Percentiles rank a stretch among this genome's conserved stretches.
phyloP scores from a whole-genome alignment of 1,284 basidiomycete genomes.

The Lentinula novae-zelandiae region DNA sequence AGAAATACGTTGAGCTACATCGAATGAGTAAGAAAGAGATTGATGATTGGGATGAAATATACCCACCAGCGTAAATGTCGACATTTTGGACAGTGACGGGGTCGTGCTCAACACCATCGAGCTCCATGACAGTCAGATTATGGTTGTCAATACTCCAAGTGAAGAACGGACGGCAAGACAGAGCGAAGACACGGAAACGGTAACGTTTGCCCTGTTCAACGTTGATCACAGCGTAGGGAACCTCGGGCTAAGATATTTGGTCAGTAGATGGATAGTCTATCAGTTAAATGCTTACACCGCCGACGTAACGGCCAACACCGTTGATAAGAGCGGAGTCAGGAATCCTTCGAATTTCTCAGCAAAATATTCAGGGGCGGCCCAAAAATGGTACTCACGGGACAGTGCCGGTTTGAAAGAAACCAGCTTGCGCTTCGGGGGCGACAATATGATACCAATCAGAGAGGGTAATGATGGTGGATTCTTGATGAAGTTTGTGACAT shows the following conservation, averaged over 20 bases:
- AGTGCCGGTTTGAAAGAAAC: slow-evolving; percentile 34
- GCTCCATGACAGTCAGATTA: slow-evolving; percentile 30
- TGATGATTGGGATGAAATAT: not conserved
- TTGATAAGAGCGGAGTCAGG: slow-evolving; percentile 28
- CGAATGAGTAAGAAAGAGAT: not conserved
- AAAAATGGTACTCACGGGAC: slow-evolving; percentile 24
- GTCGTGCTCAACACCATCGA: slow-evolving; percentile 27
- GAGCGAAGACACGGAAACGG: slow-evolving; percentile 23
- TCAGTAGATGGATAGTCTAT: not conserved
- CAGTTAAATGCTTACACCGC: slow-evolving; percentile 14
- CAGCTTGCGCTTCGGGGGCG: slow-evolving; percentile 27
- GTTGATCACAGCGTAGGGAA: slow-evolving; percentile 25
- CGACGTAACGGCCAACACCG: slow-evolving; percentile 26
- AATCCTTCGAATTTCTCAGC: slow-evolving; percentile 7
- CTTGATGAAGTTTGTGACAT: not conserved
- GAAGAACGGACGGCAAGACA: not conserved
- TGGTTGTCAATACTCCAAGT: slow-evolving; percentile 20
- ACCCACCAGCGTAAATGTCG: slow-evolving; percentile 28
- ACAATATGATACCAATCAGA: slow-evolving; percentile 35
- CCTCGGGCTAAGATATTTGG: not conserved
- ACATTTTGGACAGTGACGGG: slow-evolving; percentile 25
- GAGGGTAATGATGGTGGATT: slow-evolving; percentile 24
- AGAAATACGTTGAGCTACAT: slow-evolving; percentile 24
- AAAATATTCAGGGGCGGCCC: not conserved
- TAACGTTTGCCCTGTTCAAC: slow-evolving; percentile 26